Evolutionary conservation across 129 eudicot species (phyloP).

Genomic region (Heracleum sosnowskyi): DNA sequence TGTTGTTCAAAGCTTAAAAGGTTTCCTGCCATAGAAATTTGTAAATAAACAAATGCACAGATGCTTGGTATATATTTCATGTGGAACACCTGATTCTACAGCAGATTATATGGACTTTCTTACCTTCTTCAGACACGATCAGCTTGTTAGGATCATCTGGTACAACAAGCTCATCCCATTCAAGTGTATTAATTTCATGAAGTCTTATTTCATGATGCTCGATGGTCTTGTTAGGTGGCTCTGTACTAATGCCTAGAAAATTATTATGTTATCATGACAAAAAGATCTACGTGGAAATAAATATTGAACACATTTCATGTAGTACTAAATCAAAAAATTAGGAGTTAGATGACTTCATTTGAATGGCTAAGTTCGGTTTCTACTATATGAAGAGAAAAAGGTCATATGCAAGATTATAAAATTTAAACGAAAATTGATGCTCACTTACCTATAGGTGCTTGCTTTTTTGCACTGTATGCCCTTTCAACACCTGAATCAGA

Average conservation of each 20-base stretch:
- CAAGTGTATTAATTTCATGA: slow-evolving; percentile 90
- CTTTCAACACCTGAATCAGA: slow-evolving; percentile 43
- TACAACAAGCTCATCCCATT: slow-evolving; percentile 89
- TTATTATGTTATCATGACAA: not conserved
- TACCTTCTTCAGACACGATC: slow-evolving; percentile 47
- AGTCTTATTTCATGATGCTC: slow-evolving; percentile 61
- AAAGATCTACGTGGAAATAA: not conserved
- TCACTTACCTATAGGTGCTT: slow-evolving; percentile 23
- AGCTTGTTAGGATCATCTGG: slow-evolving; percentile 43
- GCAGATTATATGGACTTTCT: slow-evolving; percentile 2
- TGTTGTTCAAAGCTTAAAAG: slow-evolving; percentile 34
- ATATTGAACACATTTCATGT: not conserved
- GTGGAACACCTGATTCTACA: not conserved
- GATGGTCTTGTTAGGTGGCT: slow-evolving; percentile 35
- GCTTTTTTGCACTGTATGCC: slow-evolving; percentile 22
- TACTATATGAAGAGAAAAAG: not conserved
- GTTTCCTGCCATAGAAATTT: slow-evolving; percentile 27
- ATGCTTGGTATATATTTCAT: slow-evolving; percentile 10
- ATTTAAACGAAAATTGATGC: not conserved
- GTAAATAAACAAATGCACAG: slow-evolving; percentile 2
- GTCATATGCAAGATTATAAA: not conserved
- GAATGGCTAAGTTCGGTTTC: not conserved
- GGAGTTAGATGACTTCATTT: not conserved
- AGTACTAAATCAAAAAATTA: not conserved
- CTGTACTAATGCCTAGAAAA: slow-evolving; percentile 28